phyloP scores from a whole-genome alignment of 495 filamentous ascomycete genomes.

The Xylaria longipes region DNA sequence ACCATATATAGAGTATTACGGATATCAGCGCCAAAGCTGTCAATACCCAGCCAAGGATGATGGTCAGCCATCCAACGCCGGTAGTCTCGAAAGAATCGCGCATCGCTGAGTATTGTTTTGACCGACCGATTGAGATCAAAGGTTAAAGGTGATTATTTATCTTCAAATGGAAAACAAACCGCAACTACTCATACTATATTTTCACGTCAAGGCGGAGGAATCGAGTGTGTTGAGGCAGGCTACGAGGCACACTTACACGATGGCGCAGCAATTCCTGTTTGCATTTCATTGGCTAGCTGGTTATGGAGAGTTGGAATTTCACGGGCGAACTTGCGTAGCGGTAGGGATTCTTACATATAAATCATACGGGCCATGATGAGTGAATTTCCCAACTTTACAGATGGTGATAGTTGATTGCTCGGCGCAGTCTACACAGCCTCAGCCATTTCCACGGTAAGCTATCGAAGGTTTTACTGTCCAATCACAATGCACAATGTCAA shows the following conservation, averaged over 20 bases:
- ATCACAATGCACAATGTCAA: no score
- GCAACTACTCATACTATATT: neutral
- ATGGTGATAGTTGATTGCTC: neutral
- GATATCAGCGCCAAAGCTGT: neutral
- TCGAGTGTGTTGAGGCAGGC: neutral
- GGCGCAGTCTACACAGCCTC: neutral
- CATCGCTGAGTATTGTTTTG: neutral
- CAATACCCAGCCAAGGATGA: conserved; percentile 13
- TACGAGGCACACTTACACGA: neutral
- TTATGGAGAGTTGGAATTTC: neutral
- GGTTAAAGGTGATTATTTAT: neutral
- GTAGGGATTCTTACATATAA: neutral
- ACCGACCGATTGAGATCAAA: neutral
- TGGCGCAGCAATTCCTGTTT: neutral
- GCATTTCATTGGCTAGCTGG: neutral
- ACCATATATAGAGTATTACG: neutral
- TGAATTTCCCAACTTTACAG: neutral
- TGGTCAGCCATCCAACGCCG: neutral
- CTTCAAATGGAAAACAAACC: neutral
- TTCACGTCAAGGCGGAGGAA: neutral
- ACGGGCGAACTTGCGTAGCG: neutral
- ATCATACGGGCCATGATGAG: neutral
- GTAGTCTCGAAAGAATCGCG: neutral
- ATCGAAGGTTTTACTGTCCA: no score
- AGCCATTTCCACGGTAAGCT: neutral